A percentile compares a stretch with the other conserved stretches of the same genome.
phyloP scores from a whole-genome alignment of 2,329 filamentous ascomycete species.

The Neophaeococcomyces aloes region DNA sequence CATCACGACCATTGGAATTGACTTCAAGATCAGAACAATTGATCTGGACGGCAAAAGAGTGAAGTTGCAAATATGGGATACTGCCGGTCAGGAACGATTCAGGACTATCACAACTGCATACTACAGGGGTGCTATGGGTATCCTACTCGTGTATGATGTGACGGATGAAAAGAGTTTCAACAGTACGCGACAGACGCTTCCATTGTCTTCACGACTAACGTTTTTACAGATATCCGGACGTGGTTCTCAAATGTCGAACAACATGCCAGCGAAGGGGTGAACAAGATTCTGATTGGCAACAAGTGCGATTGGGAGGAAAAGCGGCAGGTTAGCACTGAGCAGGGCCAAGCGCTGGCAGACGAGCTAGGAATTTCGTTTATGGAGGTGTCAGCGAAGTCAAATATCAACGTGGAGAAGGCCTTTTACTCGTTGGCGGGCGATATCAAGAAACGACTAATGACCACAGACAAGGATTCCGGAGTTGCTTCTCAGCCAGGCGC shows the following conservation, averaged over 20 bases:
- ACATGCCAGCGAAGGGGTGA: constrained; percentile 95
- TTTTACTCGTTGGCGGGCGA: constrained; percentile 92
- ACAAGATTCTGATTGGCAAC: constrained; percentile 99
- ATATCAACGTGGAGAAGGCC: constrained; percentile 99
- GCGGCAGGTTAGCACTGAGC: constrained; percentile 82
- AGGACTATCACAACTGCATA: constrained; percentile 98
- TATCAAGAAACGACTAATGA: constrained; percentile 97
- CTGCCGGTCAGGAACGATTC: constrained; percentile 95
- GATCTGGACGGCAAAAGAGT: constrained; percentile 97
- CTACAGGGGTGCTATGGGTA: constrained; percentile 97
- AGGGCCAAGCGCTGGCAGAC: constrained; percentile 84
- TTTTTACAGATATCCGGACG: constrained; percentile 74
- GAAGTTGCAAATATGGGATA: constrained; percentile 99
- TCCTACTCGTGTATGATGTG: constrained; percentile 94
- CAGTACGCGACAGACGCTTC: too few relatives aligned
- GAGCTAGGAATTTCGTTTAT: constrained; percentile 97
- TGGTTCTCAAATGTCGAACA: constrained; percentile 99
- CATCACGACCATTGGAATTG: constrained; percentile 98
- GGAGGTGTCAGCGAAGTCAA: constrained; percentile 96
- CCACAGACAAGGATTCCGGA: constrained; percentile 59
- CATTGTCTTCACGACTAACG: neutral
- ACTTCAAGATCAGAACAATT: constrained; percentile 99
- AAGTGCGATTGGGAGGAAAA: constrained; percentile 99
- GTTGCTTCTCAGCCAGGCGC: neutral
- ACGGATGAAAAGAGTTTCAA: constrained; percentile 94